Percentiles rank a stretch among this genome's conserved stretches.
Conservation (phyloP, 441 rosid species). For the Adansonia gregorii region DNA sequence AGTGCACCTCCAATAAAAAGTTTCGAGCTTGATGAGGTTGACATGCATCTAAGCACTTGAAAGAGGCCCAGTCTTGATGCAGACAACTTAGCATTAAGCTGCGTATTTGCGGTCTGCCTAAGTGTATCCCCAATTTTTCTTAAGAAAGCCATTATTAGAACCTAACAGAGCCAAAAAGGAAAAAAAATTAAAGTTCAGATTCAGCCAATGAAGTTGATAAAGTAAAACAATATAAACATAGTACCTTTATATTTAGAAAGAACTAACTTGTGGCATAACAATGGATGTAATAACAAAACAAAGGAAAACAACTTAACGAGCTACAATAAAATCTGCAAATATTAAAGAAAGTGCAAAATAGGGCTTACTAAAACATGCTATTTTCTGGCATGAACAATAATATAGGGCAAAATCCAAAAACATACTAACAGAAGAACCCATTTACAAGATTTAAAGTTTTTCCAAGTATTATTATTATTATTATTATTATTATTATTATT, state of each 20-base stretch:
- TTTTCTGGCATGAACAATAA: not conserved
- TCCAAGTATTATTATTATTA: not conserved
- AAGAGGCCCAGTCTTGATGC: slow-evolving; percentile 63
- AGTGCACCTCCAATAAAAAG: slow-evolving; percentile 80
- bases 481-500: no score
- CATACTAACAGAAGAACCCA: not conserved
- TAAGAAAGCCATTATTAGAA: slow-evolving; percentile 74
- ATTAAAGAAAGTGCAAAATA: not conserved
- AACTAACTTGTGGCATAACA: not conserved
- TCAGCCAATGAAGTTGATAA: not conserved
- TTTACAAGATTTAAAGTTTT: not conserved
- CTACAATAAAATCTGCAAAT: not conserved
- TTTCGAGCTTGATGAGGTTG: slow-evolving; percentile 72
- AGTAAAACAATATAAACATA: not conserved
- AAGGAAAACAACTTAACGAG: not conserved
- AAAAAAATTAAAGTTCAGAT: not conserved
- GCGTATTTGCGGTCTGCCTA: slow-evolving; percentile 64
- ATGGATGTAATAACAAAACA: not conserved
- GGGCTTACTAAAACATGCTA: not conserved
- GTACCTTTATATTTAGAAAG: not conserved
- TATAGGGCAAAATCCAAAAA: not conserved
- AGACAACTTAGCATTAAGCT: slow-evolving; percentile 47
- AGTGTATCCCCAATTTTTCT: slow-evolving; percentile 73
- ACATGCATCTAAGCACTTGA: slow-evolving; percentile 79
- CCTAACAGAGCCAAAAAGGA: slow-evolving; percentile 23